A percentile compares a stretch with the other conserved stretches of the same genome.
Conservation (phyloP, 2,329 filamentous ascomycete species). For the Incumbomyces lentus region DNA sequence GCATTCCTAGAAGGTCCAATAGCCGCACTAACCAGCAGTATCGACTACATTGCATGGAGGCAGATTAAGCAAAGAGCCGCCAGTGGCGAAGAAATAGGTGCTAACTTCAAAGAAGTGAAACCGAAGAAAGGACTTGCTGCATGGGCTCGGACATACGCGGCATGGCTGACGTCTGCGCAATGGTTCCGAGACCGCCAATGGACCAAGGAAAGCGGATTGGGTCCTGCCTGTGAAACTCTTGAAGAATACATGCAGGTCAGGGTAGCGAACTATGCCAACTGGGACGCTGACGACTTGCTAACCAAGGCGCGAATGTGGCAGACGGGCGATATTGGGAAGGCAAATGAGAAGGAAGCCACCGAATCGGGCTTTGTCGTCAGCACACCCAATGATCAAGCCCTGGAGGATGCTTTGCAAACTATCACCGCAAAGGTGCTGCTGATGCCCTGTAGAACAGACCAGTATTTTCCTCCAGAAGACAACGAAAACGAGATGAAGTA, state of each 20-base stretch:
- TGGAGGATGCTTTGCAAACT: constrained; percentile 17
- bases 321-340: constrained; percentile 28
- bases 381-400: constrained; percentile 9
- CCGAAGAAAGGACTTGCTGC: constrained; percentile 31
- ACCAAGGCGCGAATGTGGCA: constrained; percentile 38
- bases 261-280: constrained; percentile 25
- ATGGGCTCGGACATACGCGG: constrained; percentile 38
- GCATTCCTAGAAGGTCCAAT: constrained; percentile 40
- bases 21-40: constrained; percentile 30
- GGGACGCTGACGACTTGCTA: constrained; percentile 37
- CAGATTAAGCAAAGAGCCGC: constrained; percentile 17
- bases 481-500: constrained; percentile 20
- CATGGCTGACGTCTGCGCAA: constrained; percentile 37
- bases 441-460: constrained; percentile 29
- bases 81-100: constrained; percentile 21
- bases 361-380: constrained; percentile 9
- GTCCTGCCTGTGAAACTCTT: constrained; percentile 20
- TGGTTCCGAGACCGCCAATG: constrained; percentile 39
- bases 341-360: constrained; percentile 15
- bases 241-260: constrained; percentile 29
- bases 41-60: constrained; percentile 30
- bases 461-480: constrained; percentile 28
- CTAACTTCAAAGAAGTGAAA: constrained; percentile 21
- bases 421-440: constrained; percentile 25
- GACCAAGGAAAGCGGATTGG: constrained; percentile 22